A percentile compares a stretch with the other conserved stretches of the same genome.
Evolutionary conservation across 495 filamentous ascomycete species (phyloP).

Genomic region (Xylaria flabelliformis): DNA sequence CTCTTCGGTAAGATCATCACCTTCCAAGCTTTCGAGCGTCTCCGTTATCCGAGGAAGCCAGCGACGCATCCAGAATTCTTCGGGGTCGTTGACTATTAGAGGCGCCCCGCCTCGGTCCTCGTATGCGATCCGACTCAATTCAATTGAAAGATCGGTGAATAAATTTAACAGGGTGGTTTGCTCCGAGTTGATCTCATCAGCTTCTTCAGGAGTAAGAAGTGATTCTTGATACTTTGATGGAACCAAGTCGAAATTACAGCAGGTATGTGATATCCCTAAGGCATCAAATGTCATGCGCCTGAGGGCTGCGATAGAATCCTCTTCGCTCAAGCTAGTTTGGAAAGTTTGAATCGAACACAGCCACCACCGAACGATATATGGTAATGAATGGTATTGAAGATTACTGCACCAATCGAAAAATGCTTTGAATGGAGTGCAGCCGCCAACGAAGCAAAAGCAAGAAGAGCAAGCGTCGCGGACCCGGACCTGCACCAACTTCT

Average conservation of each 20-base stretch:
- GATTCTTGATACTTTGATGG: background rate
- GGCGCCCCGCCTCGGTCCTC: constrained; percentile 2
- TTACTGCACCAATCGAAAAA: background rate
- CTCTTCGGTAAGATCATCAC: constrained; percentile 1
- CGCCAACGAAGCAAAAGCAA: background rate
- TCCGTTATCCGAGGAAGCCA: background rate
- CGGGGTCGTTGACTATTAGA: background rate
- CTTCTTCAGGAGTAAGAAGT: background rate
- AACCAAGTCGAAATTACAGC: background rate
- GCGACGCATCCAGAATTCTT: constrained; percentile 14
- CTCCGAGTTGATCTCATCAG: constrained; percentile 2
- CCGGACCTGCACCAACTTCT: background rate
- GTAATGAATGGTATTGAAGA: too few species aligned
- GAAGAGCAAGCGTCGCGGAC: background rate
- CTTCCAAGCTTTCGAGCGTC: background rate
- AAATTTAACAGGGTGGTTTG: background rate
- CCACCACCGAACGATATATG: background rate
- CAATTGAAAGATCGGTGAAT: background rate
- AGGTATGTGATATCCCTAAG: constrained; percentile 10
- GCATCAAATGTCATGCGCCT: constrained; percentile 9
- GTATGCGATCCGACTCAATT: background rate
- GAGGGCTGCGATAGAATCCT: background rate
- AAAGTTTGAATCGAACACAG: background rate
- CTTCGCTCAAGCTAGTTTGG: background rate
- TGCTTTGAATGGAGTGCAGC: background rate